Conservation (phyloP, 2,329 filamentous ascomycete genomes). For the Botrytis deweyae region DNA sequence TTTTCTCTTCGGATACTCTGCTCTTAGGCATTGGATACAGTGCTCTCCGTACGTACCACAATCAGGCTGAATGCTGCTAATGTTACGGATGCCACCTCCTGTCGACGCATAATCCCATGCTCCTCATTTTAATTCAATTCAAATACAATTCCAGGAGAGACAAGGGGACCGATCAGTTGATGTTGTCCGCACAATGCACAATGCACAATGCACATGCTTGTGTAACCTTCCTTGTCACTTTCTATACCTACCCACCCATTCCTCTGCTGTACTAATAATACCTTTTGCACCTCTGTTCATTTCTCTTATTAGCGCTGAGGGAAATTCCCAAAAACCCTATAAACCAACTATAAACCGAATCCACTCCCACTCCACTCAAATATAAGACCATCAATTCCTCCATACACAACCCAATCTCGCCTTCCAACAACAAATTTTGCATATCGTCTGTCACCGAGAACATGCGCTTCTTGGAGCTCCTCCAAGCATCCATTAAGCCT, state of each 20-base stretch:
- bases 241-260: neutral
- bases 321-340: neutral
- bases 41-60: neutral
- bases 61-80: slow-evolving; percentile 1
- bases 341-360: slow-evolving; percentile 5
- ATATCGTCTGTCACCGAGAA: slow-evolving; percentile 33
- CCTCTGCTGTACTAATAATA: neutral
- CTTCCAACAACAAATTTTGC: slow-evolving; percentile 24
- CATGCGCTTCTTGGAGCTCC: slow-evolving; percentile 32
- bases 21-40: neutral
- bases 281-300: neutral
- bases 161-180: neutral
- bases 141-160: neutral
- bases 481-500: slow-evolving; percentile 27
- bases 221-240: slow-evolving; percentile 4
- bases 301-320: neutral
- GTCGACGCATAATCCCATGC: neutral
- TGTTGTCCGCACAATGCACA: neutral
- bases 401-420: slow-evolving; percentile 21
- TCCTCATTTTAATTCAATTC: neutral
- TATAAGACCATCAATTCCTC: slow-evolving; percentile 19
- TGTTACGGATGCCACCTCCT: neutral
- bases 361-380: slow-evolving; percentile 23
- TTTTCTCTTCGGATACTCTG: neutral
- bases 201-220: neutral